Conservation (phyloP, 495 filamentous ascomycete genomes). For the Hypoxylon intermedium region DNA sequence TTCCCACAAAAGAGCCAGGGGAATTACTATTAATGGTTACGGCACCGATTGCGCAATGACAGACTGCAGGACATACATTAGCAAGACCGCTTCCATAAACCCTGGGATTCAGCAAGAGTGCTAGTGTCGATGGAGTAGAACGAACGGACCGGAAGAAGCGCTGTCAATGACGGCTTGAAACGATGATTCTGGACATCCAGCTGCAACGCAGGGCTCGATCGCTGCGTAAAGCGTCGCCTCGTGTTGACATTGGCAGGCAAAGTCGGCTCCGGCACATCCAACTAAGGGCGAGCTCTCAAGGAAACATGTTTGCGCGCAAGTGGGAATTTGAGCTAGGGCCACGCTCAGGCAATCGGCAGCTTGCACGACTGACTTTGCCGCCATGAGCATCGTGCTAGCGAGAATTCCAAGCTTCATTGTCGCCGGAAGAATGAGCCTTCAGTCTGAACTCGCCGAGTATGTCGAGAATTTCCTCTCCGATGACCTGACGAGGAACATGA, state of each 20-base stretch:
- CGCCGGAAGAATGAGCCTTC: not conserved
- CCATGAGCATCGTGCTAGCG: not conserved
- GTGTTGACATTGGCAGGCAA: slow-evolving; percentile 43
- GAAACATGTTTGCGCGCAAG: slow-evolving; percentile 45
- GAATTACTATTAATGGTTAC: not conserved
- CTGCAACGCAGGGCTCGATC: slow-evolving; percentile 40
- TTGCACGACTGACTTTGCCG: not conserved
- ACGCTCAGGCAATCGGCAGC: slow-evolving; percentile 37
- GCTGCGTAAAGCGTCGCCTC: slow-evolving; percentile 38
- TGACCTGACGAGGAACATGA: not conserved
- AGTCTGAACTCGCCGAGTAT: not conserved
- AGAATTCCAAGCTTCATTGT: slow-evolving; percentile 2
- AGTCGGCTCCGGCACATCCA: slow-evolving; percentile 42
- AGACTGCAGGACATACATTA: slow-evolving; percentile 12
- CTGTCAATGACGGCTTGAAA: slow-evolving; percentile 41
- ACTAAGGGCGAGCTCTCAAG: slow-evolving; percentile 31
- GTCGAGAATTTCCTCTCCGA: not conserved
- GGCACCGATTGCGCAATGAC: slow-evolving; percentile 10
- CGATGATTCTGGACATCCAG: slow-evolving; percentile 27
- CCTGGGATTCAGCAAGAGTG: not conserved
- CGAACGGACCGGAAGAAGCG: slow-evolving; percentile 28
- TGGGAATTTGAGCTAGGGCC: slow-evolving; percentile 38
- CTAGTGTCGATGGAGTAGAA: not conserved
- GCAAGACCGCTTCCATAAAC: not conserved
- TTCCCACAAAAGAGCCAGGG: not conserved